phyloP scores from a whole-genome alignment of 352 stramenopile species.

The Pilasporangium apinafurcum region DNA sequence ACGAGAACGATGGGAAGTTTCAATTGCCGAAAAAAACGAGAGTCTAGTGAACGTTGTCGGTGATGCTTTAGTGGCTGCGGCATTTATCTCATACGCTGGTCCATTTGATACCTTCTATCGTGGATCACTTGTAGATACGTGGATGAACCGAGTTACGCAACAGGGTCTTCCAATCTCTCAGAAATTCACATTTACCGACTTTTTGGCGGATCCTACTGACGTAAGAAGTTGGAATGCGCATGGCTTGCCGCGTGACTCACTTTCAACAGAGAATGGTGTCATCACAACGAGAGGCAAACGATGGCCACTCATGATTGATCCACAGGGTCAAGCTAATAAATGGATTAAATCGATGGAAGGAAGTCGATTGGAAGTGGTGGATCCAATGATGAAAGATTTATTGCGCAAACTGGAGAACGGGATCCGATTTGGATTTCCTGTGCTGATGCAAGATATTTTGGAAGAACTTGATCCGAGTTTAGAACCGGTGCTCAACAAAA shows the following conservation, averaged over 20 bases:
- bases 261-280: slow-evolving; percentile 95
- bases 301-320: slow-evolving; percentile 98
- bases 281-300: slow-evolving; percentile 91
- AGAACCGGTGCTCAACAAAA: slow-evolving; percentile 92
- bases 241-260: slow-evolving; percentile 87
- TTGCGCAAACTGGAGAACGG: slow-evolving; percentile 92
- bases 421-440: slow-evolving; percentile 90
- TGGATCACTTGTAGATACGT: slow-evolving; percentile 77
- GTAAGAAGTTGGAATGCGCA: slow-evolving; percentile 94
- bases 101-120: slow-evolving; percentile 93
- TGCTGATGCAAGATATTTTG: slow-evolving; percentile 94
- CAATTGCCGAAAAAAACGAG: slow-evolving; percentile 87
- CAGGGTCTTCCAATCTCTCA: slow-evolving; percentile 79
- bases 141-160: slow-evolving; percentile 85
- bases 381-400: slow-evolving; percentile 94
- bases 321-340: slow-evolving; percentile 94
- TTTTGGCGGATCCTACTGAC: slow-evolving; percentile 91
- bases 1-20: slow-evolving; percentile 90
- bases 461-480: slow-evolving; percentile 94
- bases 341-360: slow-evolving; percentile 96
- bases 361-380: slow-evolving; percentile 83
- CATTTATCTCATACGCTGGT: slow-evolving; percentile 94
- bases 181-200: slow-evolving; percentile 90
- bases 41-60: slow-evolving; percentile 87
- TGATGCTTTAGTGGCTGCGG: slow-evolving; percentile 89